Evolutionary conservation across 208 protist genomes (phyloP), one percentile per base, ranked within the genome.

Genomic region (Lotmaria passim): DNA sequence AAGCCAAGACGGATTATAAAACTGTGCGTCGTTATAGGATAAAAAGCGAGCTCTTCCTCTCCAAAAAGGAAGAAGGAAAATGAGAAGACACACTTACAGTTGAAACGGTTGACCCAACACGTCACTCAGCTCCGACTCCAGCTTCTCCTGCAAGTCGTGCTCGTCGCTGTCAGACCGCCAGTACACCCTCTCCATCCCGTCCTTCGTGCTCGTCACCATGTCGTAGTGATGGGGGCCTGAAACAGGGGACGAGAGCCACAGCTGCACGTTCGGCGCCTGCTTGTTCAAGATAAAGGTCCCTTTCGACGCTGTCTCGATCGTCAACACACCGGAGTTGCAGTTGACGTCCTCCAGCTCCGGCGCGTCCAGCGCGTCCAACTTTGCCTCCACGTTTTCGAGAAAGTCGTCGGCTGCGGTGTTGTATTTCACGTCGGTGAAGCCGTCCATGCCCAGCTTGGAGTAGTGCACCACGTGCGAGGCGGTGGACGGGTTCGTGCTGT

Each of bases 161-260:
- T 72, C 75, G 53, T 95, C 89, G 41, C 65, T 59, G 56, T 94
- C 85, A 19, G 73, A 81, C 30, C 68, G 12, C 89, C 89, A 94
- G 56, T 70, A 59, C 31, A 82, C 77, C 30, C 36, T 53, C 24
- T 80, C 80, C 8, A 59, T 23, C 15, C 55, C 67, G 26, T 57
- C 30, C 19, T 57, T 48, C 6, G 50, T 69, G 33, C 44, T 52
- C 10, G 64, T 69, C 17, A 87, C 57, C 82, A 93, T 91, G 78
- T 95, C 85, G 71, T 96, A 98, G 61, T 97, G 94, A 33, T 93
- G 83, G 10, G 94, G 93, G 5, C 94, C 94, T 1, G 84, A 91
- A 12, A 98, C 53, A 11, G 94, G 94, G 0, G 94, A 98, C 4
- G 93, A 97, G 15, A 97, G 84, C 94, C 94, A 98, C 56, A 98